Evolutionary conservation across 371 early-diverging fungal species (phyloP), one percentile per base, ranked within the genome.

Genomic region (Choanephora cucurbitarum): DNA sequence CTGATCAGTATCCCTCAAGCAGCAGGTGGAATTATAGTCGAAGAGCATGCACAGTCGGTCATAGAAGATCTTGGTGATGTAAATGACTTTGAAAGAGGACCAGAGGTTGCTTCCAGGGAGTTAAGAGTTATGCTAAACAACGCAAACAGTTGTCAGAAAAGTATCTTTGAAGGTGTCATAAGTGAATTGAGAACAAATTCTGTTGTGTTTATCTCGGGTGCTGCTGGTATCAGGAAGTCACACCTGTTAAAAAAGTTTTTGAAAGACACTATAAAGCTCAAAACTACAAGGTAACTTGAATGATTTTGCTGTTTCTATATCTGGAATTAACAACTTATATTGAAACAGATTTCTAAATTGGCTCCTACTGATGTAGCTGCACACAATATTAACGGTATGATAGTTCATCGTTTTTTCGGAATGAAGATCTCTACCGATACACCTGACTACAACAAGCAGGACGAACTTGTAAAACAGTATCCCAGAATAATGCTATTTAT

Each of bases 291-390:
- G 51, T 51, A 51, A 22, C 4, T 45, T 13, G 21, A 33, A 28
- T 28, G 28, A 28, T 7, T 28, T 28, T 28, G 28, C 28, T 28
- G 7, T 28, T 7, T 28, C 28, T 28, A 28, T 28, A 28, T 28
- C 28, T 7, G 7, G 7, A 28, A 28, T 28, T 28, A 15, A 28
- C 49, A 21, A 0, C 11, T 33, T 24, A 48, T 14, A 48, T 24
- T 40, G 9, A 17, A 31, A 28, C 14, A 55, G 46, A 39, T 55
- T 34, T 55, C 17, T 21, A 55, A 46, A 32, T 13, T 57, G 9
- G 32, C 32, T 21, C 50, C 28, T 22, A 57, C 42, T 10, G 49
- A 33, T 6, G 50, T 42, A n/a, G 49, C 43, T 4, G 56, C 56
- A 3, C 43, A 56, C n/a, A 48, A 47, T 9, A 42, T 48, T 10